Conservation (phyloP, 1,284 basidiomycete species). For the Ceratobasidium sp. region DNA sequence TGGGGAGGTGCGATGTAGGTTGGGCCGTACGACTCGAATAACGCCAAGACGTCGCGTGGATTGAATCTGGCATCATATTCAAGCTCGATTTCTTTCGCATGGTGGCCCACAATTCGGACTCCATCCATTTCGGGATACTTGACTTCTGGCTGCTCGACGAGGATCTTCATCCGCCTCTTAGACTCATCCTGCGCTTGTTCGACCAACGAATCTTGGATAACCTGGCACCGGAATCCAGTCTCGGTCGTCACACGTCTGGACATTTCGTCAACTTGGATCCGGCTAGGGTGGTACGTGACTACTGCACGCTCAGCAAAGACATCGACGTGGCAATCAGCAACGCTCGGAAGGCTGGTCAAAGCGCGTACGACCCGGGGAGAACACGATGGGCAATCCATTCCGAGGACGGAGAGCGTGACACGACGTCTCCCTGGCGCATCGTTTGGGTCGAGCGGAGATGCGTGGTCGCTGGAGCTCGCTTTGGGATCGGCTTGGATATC, state of each 20-base stretch:
- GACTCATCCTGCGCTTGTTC: neutral
- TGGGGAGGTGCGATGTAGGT: constrained; percentile 18
- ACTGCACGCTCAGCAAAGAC: constrained; percentile 35
- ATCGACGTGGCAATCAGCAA: constrained; percentile 28
- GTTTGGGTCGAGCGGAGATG: no score
- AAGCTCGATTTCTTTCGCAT: neutral
- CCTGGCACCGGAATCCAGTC: constrained; percentile 5
- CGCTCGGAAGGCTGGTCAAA: constrained; percentile 28
- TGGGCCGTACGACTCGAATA: constrained; percentile 31
- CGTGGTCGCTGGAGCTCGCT: no score
- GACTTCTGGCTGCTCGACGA: neutral
- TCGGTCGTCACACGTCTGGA: neutral
- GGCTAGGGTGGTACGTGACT: constrained; percentile 29
- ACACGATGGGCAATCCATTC: constrained; percentile 44
- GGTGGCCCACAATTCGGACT: neutral
- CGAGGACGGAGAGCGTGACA: constrained; percentile 5
- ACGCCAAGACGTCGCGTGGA: constrained; percentile 32
- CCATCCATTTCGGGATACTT: neutral
- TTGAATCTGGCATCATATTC: constrained; percentile 9
- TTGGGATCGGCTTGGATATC: no score
- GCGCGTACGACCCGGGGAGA: constrained; percentile 37
- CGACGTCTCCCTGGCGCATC: neutral
- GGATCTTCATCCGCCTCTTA: neutral
- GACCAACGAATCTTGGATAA: neutral
- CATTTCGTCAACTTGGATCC: constrained; percentile 9